These are phyloP conservation scores for Gossypium thurberi DNA, from an alignment of 345 rosid species.

Conservation along the genomic window DNA sequence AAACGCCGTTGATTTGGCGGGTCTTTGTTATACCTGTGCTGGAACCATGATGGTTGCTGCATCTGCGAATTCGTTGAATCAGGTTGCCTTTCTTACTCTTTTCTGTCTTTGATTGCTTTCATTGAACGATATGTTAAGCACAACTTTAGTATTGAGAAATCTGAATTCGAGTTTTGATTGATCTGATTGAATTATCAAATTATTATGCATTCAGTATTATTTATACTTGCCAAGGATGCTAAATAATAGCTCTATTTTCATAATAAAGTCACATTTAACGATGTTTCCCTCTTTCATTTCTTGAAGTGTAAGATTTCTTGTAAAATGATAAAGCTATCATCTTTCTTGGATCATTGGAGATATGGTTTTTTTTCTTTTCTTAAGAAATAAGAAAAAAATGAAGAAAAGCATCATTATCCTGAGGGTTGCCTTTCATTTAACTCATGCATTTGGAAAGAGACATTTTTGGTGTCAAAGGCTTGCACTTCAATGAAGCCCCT, in stretches of 20 bases:
- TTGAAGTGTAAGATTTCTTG: not conserved
- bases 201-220: not conserved
- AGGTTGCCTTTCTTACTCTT: slow-evolving; percentile 35
- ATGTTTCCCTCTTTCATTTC: not conserved
- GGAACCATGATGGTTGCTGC: slow-evolving; percentile 99
- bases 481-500: not conserved
- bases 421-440: not conserved
- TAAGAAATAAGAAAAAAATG: not conserved
- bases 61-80: slow-evolving; percentile 89
- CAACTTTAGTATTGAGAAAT: not conserved
- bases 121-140: not conserved
- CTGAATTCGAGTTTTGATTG: not conserved
- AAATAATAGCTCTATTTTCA: not conserved
- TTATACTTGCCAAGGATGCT: not conserved
- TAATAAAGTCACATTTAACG: not conserved
- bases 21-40: slow-evolving; percentile 89
- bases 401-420: not conserved
- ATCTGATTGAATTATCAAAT: not conserved
- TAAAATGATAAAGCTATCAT: not conserved
- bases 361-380: too few relatives aligned
- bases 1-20: slow-evolving; percentile 51
- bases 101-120: not conserved
- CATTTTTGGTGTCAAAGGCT: not conserved
- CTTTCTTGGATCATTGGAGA: not conserved
- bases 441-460: not conserved